A percentile compares a stretch with the other conserved stretches of the same genome.
Conservation (phyloP, 495 filamentous ascomycete genomes). For the Pyrenopolyporus hunteri region DNA sequence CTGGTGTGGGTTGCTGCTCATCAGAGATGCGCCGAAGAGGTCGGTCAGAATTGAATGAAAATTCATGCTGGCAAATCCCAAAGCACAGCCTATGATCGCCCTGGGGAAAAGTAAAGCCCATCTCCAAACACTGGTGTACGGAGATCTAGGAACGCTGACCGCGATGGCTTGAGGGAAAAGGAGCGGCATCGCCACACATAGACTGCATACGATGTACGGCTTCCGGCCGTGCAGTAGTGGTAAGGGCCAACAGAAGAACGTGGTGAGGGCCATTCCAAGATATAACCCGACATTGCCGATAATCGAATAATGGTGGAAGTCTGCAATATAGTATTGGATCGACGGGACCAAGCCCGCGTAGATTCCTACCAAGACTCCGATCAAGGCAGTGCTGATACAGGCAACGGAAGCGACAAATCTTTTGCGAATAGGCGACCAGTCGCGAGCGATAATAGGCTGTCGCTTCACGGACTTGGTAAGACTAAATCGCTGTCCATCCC, state of each 20-base stretch:
- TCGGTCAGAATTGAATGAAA: conserved; percentile 72
- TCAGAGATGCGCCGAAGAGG: conserved; percentile 74
- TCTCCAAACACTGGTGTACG: conserved; percentile 61
- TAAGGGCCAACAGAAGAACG: conserved; percentile 73
- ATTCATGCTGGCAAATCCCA: conserved; percentile 80
- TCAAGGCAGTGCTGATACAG: conserved; percentile 70
- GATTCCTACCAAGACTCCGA: conserved; percentile 73
- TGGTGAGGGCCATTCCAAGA: conserved; percentile 69
- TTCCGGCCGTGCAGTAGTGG: conserved; percentile 79
- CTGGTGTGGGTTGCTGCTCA: conserved; percentile 73
- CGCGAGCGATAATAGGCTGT: conserved; percentile 62
- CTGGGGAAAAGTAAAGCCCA: conserved; percentile 67
- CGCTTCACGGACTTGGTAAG: conserved; percentile 58
- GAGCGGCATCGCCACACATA: conserved; percentile 70
- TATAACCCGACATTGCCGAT: conserved; percentile 76
- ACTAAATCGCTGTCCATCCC: conserved; percentile 56
- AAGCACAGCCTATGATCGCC: conserved; percentile 65
- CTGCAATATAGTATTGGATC: conserved; percentile 74
- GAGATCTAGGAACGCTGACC: conserved; percentile 60
- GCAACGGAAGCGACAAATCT: conserved; percentile 68
- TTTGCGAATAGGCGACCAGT: conserved; percentile 70
- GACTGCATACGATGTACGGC: conserved; percentile 69
- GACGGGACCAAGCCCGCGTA: conserved; percentile 77
- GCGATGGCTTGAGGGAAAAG: conserved; percentile 75
- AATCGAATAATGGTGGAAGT: conserved; percentile 67